Conservation (phyloP, 73 alveolate genomes). For the Tetrahymena malaccensis region DNA sequence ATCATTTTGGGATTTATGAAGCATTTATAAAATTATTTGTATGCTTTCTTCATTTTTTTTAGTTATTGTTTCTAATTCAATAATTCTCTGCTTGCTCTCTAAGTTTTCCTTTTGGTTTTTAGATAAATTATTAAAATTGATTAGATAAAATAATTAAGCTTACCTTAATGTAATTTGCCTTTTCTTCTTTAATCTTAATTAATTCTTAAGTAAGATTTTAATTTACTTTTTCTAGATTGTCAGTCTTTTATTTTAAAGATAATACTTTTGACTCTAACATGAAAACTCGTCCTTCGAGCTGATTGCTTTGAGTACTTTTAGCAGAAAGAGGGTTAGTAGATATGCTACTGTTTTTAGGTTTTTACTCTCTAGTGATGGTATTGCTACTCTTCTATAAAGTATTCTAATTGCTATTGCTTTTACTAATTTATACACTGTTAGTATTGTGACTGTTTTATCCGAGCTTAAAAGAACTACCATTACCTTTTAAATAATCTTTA, state of each 20-base stretch:
- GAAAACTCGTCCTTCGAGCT: background rate
- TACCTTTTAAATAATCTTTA: background rate
- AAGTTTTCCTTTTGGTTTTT: background rate
- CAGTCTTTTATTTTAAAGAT: background rate
- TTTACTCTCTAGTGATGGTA: background rate
- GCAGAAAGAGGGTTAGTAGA: background rate
- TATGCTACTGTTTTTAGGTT: background rate
- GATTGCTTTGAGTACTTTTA: background rate
- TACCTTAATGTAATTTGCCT: background rate
- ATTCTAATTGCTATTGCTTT: background rate
- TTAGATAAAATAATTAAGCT: background rate
- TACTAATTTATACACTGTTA: background rate
- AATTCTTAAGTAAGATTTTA: background rate
- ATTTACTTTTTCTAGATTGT: background rate
- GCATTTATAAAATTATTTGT: background rate
- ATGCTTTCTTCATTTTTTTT: background rate
- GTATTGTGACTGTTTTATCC: background rate
- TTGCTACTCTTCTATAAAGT: background rate
- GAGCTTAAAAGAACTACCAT: background rate
- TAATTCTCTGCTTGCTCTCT: background rate
- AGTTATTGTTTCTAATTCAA: background rate
- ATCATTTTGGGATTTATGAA: background rate
- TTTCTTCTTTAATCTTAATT: background rate
- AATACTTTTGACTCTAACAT: background rate
- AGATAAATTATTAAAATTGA: background rate